Conservation (phyloP, 441 rosid species). For the Populus tomentosa region DNA sequence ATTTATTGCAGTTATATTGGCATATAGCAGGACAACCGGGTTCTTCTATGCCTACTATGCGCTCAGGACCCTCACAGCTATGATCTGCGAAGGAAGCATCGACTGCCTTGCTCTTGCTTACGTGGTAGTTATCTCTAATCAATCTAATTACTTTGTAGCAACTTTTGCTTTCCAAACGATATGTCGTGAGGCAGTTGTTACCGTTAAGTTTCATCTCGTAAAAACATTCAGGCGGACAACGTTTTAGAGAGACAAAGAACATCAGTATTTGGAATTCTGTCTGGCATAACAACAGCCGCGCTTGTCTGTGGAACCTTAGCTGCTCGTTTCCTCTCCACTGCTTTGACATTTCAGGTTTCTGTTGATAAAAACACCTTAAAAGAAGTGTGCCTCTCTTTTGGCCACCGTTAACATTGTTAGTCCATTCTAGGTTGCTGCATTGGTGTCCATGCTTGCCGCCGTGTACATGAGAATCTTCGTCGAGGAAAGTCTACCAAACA, state of each 20-base stretch:
- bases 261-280: constrained; percentile 65
- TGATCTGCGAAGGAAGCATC: constrained; percentile 59
- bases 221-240: constrained; percentile 53
- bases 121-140: constrained; percentile 42
- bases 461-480: constrained; percentile 84
- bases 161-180: neutral
- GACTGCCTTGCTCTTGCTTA: constrained; percentile 82
- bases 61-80: constrained; percentile 50
- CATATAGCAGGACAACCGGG: constrained; percentile 54
- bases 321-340: constrained; percentile 66
- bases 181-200: neutral
- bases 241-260: constrained; percentile 40
- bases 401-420: neutral
- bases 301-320: constrained; percentile 55
- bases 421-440: constrained; percentile 50
- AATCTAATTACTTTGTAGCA: neutral
- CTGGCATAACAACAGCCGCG: constrained; percentile 50
- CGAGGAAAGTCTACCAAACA: constrained; percentile 34
- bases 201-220: neutral
- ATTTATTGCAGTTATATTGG: constrained; percentile 57
- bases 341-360: constrained; percentile 54
- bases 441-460: constrained; percentile 42
- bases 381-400: neutral
- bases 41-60: constrained; percentile 64
- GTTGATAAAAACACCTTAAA: neutral